These are phyloP conservation scores for Pinus tabuliformis DNA, from an alignment of 75 land plant genomes.

Conservation along the genomic window DNA sequence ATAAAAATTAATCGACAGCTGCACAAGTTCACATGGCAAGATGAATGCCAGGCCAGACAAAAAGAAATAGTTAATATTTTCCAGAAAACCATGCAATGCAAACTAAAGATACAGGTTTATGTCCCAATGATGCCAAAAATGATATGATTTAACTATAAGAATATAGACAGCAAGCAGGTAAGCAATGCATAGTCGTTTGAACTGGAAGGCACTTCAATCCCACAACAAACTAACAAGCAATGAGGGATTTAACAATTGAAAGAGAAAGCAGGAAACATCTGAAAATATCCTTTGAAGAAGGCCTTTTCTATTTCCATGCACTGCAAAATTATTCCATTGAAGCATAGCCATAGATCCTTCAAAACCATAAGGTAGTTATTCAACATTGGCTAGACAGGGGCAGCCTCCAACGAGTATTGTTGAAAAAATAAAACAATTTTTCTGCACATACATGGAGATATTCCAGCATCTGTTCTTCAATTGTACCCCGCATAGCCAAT, in stretches of 20 bases:
- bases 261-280: not conserved
- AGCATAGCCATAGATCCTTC: not conserved
- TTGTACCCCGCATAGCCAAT: conserved; percentile 93
- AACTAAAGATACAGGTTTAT: not conserved
- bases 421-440: not conserved
- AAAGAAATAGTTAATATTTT: not conserved
- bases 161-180: not conserved
- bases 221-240: not conserved
- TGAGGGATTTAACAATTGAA: not conserved
- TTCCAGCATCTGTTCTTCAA: conserved; percentile 94
- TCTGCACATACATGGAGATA: conserved; percentile 66
- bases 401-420: not conserved
- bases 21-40: not conserved
- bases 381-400: not conserved
- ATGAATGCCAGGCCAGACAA: not conserved
- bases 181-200: not conserved
- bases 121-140: too few relatives aligned
- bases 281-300: not conserved
- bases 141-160: too few relatives aligned
- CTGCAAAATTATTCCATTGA: conserved; percentile 1
- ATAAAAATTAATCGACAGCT: conserved; percentile 1
- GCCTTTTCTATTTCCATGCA: not conserved
- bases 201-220: not conserved
- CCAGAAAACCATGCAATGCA: not conserved
- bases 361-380: not conserved